These are phyloP conservation scores for Candida patagonica DNA, from an alignment of 805 yeast genomes.

Conservation along the genomic window DNA sequence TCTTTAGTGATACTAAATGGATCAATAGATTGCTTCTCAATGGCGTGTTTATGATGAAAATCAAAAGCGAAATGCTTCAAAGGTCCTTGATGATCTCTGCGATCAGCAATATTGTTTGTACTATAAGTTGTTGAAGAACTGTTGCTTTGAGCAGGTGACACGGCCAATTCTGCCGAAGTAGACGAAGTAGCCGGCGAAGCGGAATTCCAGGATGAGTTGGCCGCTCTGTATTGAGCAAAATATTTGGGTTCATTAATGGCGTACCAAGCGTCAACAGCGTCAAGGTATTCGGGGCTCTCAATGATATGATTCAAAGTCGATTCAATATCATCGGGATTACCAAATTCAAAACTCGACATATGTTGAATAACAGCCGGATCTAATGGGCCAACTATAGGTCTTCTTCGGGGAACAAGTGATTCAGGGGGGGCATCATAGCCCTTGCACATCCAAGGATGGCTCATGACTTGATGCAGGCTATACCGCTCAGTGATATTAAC, in stretches of 20 bases:
- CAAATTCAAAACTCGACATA: slow-evolving; percentile 73
- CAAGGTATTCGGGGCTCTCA: slow-evolving; percentile 54
- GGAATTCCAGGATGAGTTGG: background rate
- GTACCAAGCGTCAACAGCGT: slow-evolving; percentile 56
- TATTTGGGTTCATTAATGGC: slow-evolving; percentile 18
- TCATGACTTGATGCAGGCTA: slow-evolving; percentile 61
- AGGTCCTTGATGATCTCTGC: background rate
- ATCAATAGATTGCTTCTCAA: background rate
- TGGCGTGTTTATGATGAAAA: slow-evolving; percentile 14
- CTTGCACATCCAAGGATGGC: slow-evolving; percentile 91
- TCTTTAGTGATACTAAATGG: background rate
- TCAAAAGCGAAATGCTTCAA: slow-evolving; percentile 13
- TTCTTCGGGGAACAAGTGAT: slow-evolving; percentile 65
- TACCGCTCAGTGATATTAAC: slow-evolving; percentile 84
- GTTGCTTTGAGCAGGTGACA: background rate
- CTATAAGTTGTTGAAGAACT: background rate
- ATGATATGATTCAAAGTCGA: slow-evolving; percentile 50
- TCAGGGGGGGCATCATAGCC: slow-evolving; percentile 72
- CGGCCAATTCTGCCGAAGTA: background rate
- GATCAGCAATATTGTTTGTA: background rate
- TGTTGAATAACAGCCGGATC: slow-evolving; percentile 59
- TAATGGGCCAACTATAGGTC: slow-evolving; percentile 64
- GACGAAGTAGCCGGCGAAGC: background rate
- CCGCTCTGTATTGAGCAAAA: background rate
- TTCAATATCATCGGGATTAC: slow-evolving; percentile 49